phyloP scores from a whole-genome alignment of 2,329 filamentous ascomycete species.

The Pseudopyricularia javanii region DNA sequence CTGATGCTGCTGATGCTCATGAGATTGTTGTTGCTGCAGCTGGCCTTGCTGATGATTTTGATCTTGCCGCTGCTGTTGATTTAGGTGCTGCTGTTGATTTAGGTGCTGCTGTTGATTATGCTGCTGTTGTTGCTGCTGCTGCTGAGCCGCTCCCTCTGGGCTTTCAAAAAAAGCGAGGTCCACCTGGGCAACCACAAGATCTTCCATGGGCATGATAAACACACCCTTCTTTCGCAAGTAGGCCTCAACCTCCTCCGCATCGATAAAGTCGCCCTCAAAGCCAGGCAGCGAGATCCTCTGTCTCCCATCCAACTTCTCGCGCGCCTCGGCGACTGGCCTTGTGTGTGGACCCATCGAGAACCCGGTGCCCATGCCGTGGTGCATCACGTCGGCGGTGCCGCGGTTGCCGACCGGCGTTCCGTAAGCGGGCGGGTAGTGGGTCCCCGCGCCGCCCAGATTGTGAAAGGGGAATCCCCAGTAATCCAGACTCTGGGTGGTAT shows the following conservation, averaged over 20 bases:
- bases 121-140: background rate
- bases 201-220: slow-evolving; percentile 44
- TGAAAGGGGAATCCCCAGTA: slow-evolving; percentile 50
- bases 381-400: slow-evolving; percentile 15
- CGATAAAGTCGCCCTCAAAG: slow-evolving; percentile 65
- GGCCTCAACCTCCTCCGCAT: slow-evolving; percentile 62
- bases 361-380: slow-evolving; percentile 16
- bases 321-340: slow-evolving; percentile 21
- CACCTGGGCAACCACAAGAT: slow-evolving; percentile 48
- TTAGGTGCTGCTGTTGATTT: background rate
- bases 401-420: slow-evolving; percentile 20
- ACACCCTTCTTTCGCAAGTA: slow-evolving; percentile 57
- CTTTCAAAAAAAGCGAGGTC: slow-evolving; percentile 16
- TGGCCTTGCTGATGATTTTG: background rate
- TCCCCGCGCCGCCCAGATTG: slow-evolving; percentile 55
- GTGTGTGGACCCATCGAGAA: slow-evolving; percentile 38
- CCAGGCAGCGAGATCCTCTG: slow-evolving; percentile 44
- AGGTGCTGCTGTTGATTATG: background rate
- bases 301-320: slow-evolving; percentile 30
- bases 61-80: background rate
- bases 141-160: background rate
- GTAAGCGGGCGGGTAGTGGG: slow-evolving; percentile 35
- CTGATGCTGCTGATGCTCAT: too few species aligned
- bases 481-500: slow-evolving; percentile 33
- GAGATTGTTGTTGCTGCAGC: background rate